A percentile compares a stretch with the other conserved stretches of the same genome.
These are phyloP conservation scores for Ascoidea tarda DNA, from an alignment of 805 yeast genomes.

Conservation along the genomic window DNA sequence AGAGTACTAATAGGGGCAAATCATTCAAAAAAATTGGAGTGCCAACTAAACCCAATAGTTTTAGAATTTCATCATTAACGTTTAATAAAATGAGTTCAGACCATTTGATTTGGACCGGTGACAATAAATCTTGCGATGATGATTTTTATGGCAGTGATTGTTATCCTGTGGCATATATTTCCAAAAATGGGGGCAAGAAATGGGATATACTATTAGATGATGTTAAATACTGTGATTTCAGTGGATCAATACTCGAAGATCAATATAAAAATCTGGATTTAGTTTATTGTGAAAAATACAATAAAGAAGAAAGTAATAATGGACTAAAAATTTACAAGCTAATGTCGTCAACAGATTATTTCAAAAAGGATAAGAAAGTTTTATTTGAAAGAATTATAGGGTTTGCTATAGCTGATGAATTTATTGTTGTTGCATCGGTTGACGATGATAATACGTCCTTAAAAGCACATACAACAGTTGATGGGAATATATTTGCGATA, in stretches of 20 bases:
- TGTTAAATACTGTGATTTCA: constrained; percentile 52
- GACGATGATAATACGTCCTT: constrained; percentile 32
- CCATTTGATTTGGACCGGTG: constrained; percentile 59
- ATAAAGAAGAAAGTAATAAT: constrained; percentile 4
- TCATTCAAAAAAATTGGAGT: constrained; percentile 31
- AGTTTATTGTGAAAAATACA: constrained; percentile 46
- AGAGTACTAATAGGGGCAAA: constrained; percentile 57
- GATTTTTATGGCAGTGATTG: constrained; percentile 31
- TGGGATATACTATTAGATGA: constrained; percentile 42
- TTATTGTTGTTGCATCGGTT: constrained; percentile 55
- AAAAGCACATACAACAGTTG: constrained; percentile 60
- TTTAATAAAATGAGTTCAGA: constrained; percentile 46
- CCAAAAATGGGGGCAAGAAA: constrained; percentile 52
- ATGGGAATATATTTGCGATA: constrained; percentile 65
- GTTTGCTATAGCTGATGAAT: constrained; percentile 57
- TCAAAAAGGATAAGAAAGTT: constrained; percentile 22
- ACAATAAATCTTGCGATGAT: constrained; percentile 35
- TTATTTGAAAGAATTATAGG: constrained; percentile 54
- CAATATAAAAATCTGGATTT: constrained; percentile 21
- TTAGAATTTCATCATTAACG: constrained; percentile 27
- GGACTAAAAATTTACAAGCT: constrained; percentile 10
- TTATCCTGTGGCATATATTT: constrained; percentile 39
- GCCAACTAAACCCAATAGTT: constrained; percentile 34
- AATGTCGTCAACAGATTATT: constrained; percentile 42
- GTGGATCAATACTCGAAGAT: constrained; percentile 30